These are phyloP conservation scores for Fusarium acutatum DNA, from an alignment of 2,329 filamentous ascomycete genomes.

Conservation along the genomic window DNA sequence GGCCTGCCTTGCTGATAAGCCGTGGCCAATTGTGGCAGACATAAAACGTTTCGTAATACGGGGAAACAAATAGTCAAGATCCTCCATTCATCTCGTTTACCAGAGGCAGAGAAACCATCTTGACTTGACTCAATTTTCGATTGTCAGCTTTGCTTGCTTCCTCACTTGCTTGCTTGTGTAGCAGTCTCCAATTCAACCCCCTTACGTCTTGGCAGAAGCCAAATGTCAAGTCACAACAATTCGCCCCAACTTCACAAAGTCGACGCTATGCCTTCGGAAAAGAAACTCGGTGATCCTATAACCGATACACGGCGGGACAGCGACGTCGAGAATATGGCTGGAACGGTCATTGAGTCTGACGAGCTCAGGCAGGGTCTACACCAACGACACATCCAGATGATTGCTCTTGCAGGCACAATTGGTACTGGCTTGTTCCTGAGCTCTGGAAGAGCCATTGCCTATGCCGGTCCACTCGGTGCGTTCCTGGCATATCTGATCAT, in stretches of 20 bases:
- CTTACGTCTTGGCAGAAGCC: not conserved
- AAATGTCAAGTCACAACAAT: not conserved
- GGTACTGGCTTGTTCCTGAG: not conserved
- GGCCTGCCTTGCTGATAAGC: not conserved
- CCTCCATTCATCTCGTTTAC: not conserved
- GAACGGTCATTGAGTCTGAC: not conserved
- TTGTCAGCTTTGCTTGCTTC: not conserved
- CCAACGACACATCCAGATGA: constrained; percentile 6
- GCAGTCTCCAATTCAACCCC: not conserved
- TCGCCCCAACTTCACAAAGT: not conserved
- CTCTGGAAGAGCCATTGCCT: not conserved
- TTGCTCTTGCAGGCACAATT: not conserved
- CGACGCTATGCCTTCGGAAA: not conserved
- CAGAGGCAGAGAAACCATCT: not conserved
- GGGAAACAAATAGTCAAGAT: not conserved
- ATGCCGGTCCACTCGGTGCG: not conserved
- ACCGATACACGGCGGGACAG: not conserved
- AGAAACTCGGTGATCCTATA: not conserved
- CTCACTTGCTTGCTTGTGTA: too few relatives aligned
- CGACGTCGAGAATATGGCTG: not conserved
- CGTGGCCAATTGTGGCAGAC: not conserved
- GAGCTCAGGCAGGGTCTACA: not conserved
- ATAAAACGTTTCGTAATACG: not conserved
- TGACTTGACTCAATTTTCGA: not conserved
- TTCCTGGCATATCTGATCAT: not conserved